Evolutionary conservation across 768 basidiomycete species (phyloP), one percentile per base, ranked within the genome.

Genomic region (Pisolithus orientalis): DNA sequence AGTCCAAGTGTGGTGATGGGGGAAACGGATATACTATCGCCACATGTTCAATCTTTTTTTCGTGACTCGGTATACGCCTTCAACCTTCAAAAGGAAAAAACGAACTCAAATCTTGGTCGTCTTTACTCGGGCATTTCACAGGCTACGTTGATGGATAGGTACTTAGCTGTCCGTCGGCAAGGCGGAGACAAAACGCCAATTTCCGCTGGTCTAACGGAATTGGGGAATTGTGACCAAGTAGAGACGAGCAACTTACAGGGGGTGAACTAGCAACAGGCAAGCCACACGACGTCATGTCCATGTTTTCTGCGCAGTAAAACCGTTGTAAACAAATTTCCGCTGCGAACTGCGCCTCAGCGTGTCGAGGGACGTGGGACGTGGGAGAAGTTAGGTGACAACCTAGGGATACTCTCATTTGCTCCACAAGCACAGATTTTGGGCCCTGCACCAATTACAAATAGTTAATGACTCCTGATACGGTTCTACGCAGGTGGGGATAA

Each of bases 401-500:
- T 3, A 6, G 25, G 9, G 3, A 17, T 45, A 14, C 29, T 16
- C 2, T 24, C 21, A 21, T 21, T 7, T 47, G 46, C 14, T 37
- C 32, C 46, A 45, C 44, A 45, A 16, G 27, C 29, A 47, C 24
- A 17, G 28, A 45, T 34, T 16, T 45, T 27, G 7, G 45, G 28
- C 45, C 45, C 24, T 37, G 21, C 17, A 17, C 34, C 46, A 37
- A 47, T 47, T 47, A 21, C 31, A 17, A 47, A 47, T 47, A 10
- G 9, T 24, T 37, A 32, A 8, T 6, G n/a, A 8, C 31, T 14
- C 24, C 32, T 34, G 34, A 34, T 34, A 32, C 32, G 24, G 24
- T 47, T 47, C 46, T 47, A 32, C 46, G 11, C 46, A 47, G 46
- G 31, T 47, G 46, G 46, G 34, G 37, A 44, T 25, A 44, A 47